Conservation (phyloP, 2,329 filamentous ascomycete genomes). For the Fusarium sp. region DNA sequence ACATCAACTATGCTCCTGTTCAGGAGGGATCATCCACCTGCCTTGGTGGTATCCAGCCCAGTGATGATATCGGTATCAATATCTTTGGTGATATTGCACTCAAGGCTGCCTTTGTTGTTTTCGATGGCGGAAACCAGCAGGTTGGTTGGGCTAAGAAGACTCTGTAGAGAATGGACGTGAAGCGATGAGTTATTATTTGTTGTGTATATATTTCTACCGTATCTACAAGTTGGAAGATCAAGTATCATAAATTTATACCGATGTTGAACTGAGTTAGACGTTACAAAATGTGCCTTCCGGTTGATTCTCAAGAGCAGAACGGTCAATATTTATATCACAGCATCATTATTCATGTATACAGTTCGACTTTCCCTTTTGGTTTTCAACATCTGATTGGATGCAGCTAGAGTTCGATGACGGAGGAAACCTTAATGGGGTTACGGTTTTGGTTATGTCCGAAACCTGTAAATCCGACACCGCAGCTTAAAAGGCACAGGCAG, state of each 20-base stretch:
- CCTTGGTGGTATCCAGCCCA: constrained; percentile 75
- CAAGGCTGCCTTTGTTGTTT: constrained; percentile 69
- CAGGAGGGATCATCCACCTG: constrained; percentile 61
- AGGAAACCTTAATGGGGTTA: not conserved
- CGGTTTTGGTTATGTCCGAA: not conserved
- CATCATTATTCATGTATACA: rapidly evolving
- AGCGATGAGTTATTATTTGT: not conserved
- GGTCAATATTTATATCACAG: too few species aligned
- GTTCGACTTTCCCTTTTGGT: rapidly evolving
- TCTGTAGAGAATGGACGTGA: not conserved
- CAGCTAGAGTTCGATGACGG: not conserved
- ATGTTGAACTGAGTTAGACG: not conserved
- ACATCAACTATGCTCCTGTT: constrained; percentile 65
- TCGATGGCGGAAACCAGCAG: constrained; percentile 54
- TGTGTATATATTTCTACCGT: constrained; percentile 2
- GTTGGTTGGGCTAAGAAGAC: constrained; percentile 40
- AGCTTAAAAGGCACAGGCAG: not conserved
- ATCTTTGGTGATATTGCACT: constrained; percentile 73
- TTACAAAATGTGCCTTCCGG: not conserved
- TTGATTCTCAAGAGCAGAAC: not conserved
- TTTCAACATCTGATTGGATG: not conserved
- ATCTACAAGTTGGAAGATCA: not conserved
- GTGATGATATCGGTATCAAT: constrained; percentile 56
- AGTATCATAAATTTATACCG: not conserved
- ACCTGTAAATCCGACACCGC: not conserved